Conservation (phyloP, 805 yeast genomes). For the Cyberlindnera euphorbiiphila region DNA sequence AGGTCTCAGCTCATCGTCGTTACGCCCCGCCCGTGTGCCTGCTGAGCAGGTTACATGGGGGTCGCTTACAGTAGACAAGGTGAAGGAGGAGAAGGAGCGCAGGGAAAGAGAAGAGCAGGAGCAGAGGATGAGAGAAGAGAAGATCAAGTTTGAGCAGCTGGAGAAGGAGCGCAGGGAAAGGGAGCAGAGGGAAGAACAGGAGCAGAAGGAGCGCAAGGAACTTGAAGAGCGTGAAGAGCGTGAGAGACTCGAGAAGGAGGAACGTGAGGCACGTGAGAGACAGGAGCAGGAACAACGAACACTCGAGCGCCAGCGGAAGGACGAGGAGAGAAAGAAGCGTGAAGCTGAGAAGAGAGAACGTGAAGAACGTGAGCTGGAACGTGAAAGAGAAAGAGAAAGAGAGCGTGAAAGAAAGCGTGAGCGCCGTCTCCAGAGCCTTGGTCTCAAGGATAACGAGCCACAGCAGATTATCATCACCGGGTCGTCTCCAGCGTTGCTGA, state of each 20-base stretch:
- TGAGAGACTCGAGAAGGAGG: slow-evolving; percentile 5
- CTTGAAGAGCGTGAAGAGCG: slow-evolving; percentile 6
- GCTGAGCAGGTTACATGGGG: slow-evolving; percentile 12
- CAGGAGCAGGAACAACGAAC: slow-evolving; percentile 3
- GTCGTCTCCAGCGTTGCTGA: slow-evolving; percentile 9
- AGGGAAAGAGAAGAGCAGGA: slow-evolving; percentile 3
- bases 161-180: background rate
- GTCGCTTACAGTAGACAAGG: slow-evolving; percentile 4
- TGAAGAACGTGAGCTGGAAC: slow-evolving; percentile 13
- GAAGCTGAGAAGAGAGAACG: slow-evolving; percentile 12
- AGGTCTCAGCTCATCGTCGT: slow-evolving; percentile 8
- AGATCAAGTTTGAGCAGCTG: background rate
- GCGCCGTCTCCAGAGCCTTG: slow-evolving; percentile 12
- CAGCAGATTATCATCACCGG: slow-evolving; percentile 17
- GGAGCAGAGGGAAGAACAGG: slow-evolving; percentile 1
- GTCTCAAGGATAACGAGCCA: slow-evolving; percentile 7
- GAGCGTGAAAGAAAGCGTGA: slow-evolving; percentile 13
- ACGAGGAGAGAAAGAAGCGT: slow-evolving; percentile 8
- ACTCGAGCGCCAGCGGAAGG: slow-evolving; percentile 6
- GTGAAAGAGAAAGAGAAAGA: slow-evolving; percentile 9
- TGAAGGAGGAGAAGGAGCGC: slow-evolving; percentile 5
- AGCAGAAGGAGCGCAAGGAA: slow-evolving; percentile 7
- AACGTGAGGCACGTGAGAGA: slow-evolving; percentile 1
- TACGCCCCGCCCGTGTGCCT: slow-evolving; percentile 12
- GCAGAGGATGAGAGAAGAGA: background rate